A percentile compares a stretch with the other conserved stretches of the same genome.
Conservation (phyloP, 306 rosid genomes). For the Pterocarpus santalinus region DNA sequence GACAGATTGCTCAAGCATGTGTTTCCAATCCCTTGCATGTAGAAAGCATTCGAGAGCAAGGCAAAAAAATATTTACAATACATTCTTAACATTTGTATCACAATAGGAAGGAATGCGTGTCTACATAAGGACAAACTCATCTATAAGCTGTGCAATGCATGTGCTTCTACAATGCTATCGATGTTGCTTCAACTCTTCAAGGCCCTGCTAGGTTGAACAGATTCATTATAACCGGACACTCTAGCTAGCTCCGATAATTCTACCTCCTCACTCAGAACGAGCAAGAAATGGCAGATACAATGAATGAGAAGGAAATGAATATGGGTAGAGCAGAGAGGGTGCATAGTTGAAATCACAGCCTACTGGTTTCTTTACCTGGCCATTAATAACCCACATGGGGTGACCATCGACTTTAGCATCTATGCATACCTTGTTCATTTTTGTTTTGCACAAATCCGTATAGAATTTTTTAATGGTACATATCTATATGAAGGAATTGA, state of each 20-base stretch:
- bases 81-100: background rate
- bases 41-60: background rate
- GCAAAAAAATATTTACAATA: background rate
- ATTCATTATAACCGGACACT: constrained; percentile 66
- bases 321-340: constrained; percentile 13
- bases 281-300: constrained; percentile 36
- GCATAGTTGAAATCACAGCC: constrained; percentile 16
- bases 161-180: constrained; percentile 22
- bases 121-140: constrained; percentile 36
- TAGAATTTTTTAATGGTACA: no score
- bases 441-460: constrained; percentile 32
- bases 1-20: background rate
- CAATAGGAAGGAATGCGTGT: background rate
- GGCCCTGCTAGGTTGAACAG: constrained; percentile 51
- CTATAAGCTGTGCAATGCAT: constrained; percentile 46
- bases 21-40: background rate
- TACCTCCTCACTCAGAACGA: constrained; percentile 77
- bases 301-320: constrained; percentile 41
- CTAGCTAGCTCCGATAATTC: constrained; percentile 73
- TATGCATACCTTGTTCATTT: constrained; percentile 73
- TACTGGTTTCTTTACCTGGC: constrained; percentile 64
- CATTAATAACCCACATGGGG: constrained; percentile 88
- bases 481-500: no score
- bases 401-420: constrained; percentile 83
- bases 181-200: constrained; percentile 25